Evolutionary conservation across 2,329 filamentous ascomycete species (phyloP).

Genomic region (Colletotrichum karsti): DNA sequence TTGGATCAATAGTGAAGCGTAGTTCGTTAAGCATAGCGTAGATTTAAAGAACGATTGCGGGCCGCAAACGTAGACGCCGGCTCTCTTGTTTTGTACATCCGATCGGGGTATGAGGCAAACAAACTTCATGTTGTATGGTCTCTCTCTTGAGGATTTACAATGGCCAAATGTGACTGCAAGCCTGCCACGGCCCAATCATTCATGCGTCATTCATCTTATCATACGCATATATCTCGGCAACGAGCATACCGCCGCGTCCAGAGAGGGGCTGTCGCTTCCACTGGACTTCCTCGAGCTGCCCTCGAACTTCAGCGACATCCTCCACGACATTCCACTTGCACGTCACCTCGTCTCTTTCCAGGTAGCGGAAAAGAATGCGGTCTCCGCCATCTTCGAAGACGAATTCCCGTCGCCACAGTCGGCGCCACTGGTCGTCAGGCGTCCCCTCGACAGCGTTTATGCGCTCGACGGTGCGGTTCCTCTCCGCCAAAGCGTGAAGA

Average conservation of each 20-base stretch:
- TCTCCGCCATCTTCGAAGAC: conserved; percentile 44
- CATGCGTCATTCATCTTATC: no score
- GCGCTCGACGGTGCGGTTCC: conserved; percentile 37
- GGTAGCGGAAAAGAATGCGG: conserved; percentile 39
- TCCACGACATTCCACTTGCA: conserved; percentile 47
- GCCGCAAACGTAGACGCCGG: no score
- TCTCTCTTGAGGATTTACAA: no score
- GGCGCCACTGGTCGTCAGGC: conserved; percentile 39
- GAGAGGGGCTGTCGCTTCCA: conserved; percentile 47
- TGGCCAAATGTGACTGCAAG: no score
- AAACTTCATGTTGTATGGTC: not conserved
- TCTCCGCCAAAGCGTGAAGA: conserved; percentile 36
- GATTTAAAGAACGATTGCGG: no score
- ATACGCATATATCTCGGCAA: conserved; percentile 15
- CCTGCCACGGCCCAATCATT: not conserved
- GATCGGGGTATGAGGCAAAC: not conserved
- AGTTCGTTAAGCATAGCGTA: not conserved
- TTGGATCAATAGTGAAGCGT: conserved; percentile 16
- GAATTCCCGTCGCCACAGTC: conserved; percentile 42
- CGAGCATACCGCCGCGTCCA: conserved; percentile 26
- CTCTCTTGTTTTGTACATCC: not conserved
- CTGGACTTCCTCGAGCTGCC: conserved; percentile 35
- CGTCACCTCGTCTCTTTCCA: conserved; percentile 35
- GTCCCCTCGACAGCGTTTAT: conserved; percentile 38
- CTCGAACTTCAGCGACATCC: conserved; percentile 42